Conservation (phyloP, 306 rosid genomes). For the Pyrus betulifolia region DNA sequence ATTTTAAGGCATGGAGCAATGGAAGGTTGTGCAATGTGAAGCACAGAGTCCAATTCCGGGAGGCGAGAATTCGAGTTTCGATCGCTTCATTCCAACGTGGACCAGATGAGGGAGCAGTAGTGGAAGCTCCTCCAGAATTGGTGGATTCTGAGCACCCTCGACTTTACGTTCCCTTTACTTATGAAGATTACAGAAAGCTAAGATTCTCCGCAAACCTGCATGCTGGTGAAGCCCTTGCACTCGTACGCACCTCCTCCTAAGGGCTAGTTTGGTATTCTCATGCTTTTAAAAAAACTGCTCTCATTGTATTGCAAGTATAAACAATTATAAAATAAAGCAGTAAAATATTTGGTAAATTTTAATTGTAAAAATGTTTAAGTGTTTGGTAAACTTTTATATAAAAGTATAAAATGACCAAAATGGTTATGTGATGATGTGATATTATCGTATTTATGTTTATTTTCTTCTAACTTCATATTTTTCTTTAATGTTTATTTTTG, state of each 20-base stretch:
- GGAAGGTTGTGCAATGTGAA: slow-evolving; percentile 40
- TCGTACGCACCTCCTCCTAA: slow-evolving; percentile 11
- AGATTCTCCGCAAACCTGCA: not conserved
- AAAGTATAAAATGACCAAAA: no score
- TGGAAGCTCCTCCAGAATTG: slow-evolving; percentile 11
- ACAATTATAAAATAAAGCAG: no score
- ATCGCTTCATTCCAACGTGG: slow-evolving; percentile 41
- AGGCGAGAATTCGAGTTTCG: slow-evolving; percentile 31
- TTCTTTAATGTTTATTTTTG: no score
- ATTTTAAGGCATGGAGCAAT: slow-evolving; percentile 41
- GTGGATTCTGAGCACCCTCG: no score
- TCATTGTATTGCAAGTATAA: accelerated
- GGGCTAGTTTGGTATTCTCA: no score
- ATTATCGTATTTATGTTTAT: no score
- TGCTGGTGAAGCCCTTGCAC: slow-evolving; percentile 41
- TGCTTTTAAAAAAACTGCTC: no score
- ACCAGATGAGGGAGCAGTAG: slow-evolving; percentile 23
- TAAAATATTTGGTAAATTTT: no score
- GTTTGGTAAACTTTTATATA: no score
- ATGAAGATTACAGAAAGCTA: slow-evolving; percentile 14
- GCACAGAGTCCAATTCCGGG: slow-evolving; percentile 52
- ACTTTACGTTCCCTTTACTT: not conserved
- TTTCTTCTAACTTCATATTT: no score
- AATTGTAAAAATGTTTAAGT: no score
- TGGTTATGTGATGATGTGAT: no score